Evolutionary conservation across 2,329 filamentous ascomycete genomes (phyloP), one percentile per base, ranked within the genome.

Genomic region (Cladophialophora exuberans): DNA sequence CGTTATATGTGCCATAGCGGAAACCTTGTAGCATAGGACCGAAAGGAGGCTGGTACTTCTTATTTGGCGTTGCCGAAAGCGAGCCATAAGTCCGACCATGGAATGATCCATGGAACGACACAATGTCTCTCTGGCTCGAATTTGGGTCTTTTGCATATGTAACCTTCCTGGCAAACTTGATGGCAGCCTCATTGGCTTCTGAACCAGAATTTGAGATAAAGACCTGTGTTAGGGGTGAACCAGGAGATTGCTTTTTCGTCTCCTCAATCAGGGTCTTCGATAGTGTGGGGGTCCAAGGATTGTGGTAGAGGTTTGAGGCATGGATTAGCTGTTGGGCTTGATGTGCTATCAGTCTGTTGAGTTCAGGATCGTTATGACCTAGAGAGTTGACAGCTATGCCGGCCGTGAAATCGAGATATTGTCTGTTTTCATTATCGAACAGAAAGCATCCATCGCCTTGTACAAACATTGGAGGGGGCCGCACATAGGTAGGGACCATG

Each of bases 161-260:
- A 18, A 88, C 86, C 75, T 99, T 99, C 65, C 94, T 84, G 17
- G 93, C 89, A 67, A 99, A 97, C 73, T 99, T 99, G 72, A 99
- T 88, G 30, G 93, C 94, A 1, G 93, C 94, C 76, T 99, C 94
- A 72, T 99, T 99, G 69, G 94, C 94, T 76, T 99, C 94, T 57
- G 89, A 90, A 56, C 94, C 94, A 3, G 92, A 97, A 76, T 99
- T 99, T 78, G 90, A 96, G 62, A 99, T 83, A 69, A 99, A 99
- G 2, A 90, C 90, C 53, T 89, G 83, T 17, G 82, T 79, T 20
- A 66, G 56, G 44, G 47, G 57, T 4, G 62, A 62, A 13, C 61
- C 62, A 15, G 62, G 64, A 15, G 88, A 90, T 67, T 87, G 83
- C 65, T 87, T 84, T 50, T 82, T 73, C 0, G 94, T 99, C 72